These are phyloP conservation scores for Diaporthe sp. DNA, from an alignment of 2,329 filamentous ascomycete species.

Conservation along the genomic window DNA sequence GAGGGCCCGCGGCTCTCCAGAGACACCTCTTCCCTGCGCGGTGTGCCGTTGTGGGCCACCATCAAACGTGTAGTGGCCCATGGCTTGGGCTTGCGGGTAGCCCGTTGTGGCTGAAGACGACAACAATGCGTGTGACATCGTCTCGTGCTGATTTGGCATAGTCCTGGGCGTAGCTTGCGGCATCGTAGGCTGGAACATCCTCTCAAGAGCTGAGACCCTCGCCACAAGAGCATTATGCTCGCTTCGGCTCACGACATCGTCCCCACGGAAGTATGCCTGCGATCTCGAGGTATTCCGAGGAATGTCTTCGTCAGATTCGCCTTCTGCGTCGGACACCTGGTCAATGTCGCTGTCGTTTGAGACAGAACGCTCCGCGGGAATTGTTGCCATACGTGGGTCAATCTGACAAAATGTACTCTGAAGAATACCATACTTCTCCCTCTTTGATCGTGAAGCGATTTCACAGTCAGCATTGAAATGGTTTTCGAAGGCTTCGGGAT, in stretches of 20 bases:
- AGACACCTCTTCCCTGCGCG: neutral
- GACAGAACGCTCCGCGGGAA: neutral
- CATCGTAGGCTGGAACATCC: neutral
- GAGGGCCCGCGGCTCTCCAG: neutral
- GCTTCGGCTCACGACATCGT: conserved; percentile 22
- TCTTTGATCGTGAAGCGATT: conserved; percentile 39
- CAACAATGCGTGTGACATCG: conserved; percentile 33
- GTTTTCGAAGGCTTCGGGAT: conserved; percentile 45
- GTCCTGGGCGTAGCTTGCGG: conserved; percentile 33
- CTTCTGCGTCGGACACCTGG: conserved; percentile 19
- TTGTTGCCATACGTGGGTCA: neutral
- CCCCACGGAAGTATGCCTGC: neutral
- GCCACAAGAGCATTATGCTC: conserved; percentile 37
- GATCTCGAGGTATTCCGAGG: conserved; percentile 3
- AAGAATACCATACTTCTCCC: conserved; percentile 39
- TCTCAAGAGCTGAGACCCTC: conserved; percentile 39
- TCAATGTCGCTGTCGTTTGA: conserved; percentile 10
- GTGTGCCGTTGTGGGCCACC: neutral
- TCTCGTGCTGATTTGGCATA: conserved; percentile 24
- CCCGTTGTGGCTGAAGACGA: conserved; percentile 17
- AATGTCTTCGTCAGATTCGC: conserved; percentile 7
- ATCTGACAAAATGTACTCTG: conserved; percentile 37
- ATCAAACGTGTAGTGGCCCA: conserved; percentile 35
- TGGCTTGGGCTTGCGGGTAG: conserved; percentile 13
- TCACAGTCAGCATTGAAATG: conserved; percentile 45